Base-by-base conservation (phyloP, 106 monocot species). In the Apostasia shenzhenica region DNA sequence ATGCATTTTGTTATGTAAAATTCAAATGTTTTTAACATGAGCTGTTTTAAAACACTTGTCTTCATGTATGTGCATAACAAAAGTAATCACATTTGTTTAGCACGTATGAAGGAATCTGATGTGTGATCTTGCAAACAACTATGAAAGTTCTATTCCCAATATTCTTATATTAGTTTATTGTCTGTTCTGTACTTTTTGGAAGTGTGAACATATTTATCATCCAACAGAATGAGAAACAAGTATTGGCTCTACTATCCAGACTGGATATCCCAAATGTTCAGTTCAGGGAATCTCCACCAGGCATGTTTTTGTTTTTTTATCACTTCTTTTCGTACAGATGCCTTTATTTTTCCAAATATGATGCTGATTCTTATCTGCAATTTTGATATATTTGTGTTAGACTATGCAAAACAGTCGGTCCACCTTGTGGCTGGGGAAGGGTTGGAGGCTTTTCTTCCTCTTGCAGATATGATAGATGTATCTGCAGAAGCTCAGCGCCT, bases 401-500 rank as follows among this genome's bases (percentile, higher is more conserved):
- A 81, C 40, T 80, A 87, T 80, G 86, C 92, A 59, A 78, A 83
- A 13, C 92, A 97, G 78, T 89, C 92, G 0, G 79, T 92, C 13
- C 97, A 92, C 72, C 72, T 97, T 64, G 92, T 92, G 70, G 97
- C 74, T 76, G 89, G 79, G 44, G 97, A 92, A 45, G 97, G 89
- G 38, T 68, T 97, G 47, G 97, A 97, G 70, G 89, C 92, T 61
- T 92, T 92, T 78, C 89, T 97, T 41, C 97, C 97, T 59, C 81
- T 97, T 55, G 83, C 85, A 44, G 97, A 89, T 55, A 92, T 97
- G 92, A 89, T 97, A 43, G 97, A 97, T 78, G 82, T 97, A 61
- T 89, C 86, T 14, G 80, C 79, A 8, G 97, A 97, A 81, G 66
- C 87, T 40, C 84, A 83, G 55, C 86, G 97, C 13, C 84, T 97